phyloP scores from a whole-genome alignment of 176 grass and related monocot genomes.

The Puccinellia tenuiflora region DNA sequence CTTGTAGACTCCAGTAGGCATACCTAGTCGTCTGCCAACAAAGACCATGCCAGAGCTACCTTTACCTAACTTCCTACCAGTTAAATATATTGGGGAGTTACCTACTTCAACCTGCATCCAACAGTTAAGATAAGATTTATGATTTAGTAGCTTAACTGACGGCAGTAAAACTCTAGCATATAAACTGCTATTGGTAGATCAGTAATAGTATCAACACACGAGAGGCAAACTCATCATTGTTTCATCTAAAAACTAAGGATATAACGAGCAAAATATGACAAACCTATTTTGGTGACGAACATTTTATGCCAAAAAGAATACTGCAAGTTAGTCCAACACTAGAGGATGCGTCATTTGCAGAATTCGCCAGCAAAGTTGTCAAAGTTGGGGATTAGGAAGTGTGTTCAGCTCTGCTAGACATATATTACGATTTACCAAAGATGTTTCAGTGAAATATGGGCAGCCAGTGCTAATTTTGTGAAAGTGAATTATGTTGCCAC shows the following conservation, averaged over 20 bases:
- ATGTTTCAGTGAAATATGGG: conserved; percentile 7
- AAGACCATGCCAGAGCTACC: conserved; percentile 86
- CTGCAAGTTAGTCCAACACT: not conserved
- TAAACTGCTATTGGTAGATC: conserved; percentile 35
- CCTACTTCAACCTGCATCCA: conserved; percentile 76
- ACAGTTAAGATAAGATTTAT: not conserved
- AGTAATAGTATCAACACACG: not conserved
- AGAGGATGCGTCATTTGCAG: not conserved
- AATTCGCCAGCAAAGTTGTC: not conserved
- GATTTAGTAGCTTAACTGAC: not conserved
- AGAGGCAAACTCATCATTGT: not conserved
- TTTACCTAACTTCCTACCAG: conserved; percentile 67
- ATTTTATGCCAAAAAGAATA: not conserved
- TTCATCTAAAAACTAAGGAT: not conserved
- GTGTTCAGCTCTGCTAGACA: not conserved
- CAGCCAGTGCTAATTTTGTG: not conserved
- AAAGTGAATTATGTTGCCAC: not conserved
- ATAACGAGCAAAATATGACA: not conserved
- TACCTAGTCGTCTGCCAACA: conserved; percentile 62
- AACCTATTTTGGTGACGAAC: not conserved
- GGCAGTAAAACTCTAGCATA: conserved; percentile 36
- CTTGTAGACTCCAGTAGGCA: conserved; percentile 39
- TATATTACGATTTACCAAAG: not conserved
- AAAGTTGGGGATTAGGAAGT: not conserved
- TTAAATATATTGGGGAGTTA: conserved; percentile 66